A percentile compares a stretch with the other conserved stretches of the same genome.
These are phyloP conservation scores for Bruguiera parviflora DNA, from an alignment of 345 rosid genomes.

Conservation along the genomic window DNA sequence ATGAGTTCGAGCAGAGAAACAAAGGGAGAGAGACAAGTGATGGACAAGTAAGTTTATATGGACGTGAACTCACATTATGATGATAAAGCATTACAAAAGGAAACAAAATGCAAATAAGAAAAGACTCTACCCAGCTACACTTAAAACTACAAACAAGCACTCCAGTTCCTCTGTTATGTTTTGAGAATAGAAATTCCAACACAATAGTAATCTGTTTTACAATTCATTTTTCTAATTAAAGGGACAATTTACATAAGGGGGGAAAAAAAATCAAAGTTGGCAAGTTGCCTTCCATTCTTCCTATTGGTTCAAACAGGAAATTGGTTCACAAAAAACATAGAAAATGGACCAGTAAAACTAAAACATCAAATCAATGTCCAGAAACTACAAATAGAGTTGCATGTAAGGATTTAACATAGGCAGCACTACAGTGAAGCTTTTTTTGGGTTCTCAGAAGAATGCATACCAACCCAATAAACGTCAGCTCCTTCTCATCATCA, in stretches of 20 bases:
- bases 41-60: neutral
- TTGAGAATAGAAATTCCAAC: no score
- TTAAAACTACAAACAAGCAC: no score
- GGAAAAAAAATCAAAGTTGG: no score
- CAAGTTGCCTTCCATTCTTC: neutral
- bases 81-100: neutral
- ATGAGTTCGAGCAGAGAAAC: neutral
- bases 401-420: slow-evolving; percentile 3
- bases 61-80: neutral
- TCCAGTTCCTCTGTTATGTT: no score
- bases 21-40: neutral
- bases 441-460: slow-evolving; percentile 41
- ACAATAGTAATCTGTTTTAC: neutral
- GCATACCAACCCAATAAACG: slow-evolving; percentile 99
- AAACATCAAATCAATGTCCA: neutral
- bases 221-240: no score
- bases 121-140: neutral
- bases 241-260: no score
- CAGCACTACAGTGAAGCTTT: neutral
- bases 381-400: neutral
- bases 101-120: slow-evolving; percentile 3
- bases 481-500: slow-evolving; percentile 89
- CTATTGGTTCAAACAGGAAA: neutral
- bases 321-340: neutral
- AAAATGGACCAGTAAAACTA: neutral